Base-by-base conservation (phyloP, 208 protist species). In the Vickermania spadyakhi region DNA sequence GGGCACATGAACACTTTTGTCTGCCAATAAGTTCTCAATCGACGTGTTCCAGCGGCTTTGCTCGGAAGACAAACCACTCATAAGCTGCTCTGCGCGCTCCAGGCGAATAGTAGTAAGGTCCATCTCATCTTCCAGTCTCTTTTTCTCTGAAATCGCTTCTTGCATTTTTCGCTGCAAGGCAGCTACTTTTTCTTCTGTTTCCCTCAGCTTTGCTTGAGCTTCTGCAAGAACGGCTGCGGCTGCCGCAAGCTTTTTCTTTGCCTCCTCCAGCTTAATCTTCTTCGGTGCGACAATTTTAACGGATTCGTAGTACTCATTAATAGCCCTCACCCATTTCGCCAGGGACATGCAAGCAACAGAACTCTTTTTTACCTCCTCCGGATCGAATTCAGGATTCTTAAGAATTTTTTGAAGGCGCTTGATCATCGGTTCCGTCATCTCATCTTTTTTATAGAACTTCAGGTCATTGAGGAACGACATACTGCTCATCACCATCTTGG, bases 261-360 rank as follows among this genome's bases (percentile, higher is more conserved):
- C 93, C 72, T 88, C 78, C 14, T 77, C 81, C 28, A 96, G 74
- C 1, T 77, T 63, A 51, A 77, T 66, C 30, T 83, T 72, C 77
- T 96, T 94, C 21, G 93, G 91, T 2, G 69, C 80, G n/a, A 97
- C 84, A 0, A 94, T 82, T 66, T 95, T 94, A 29, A 89, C 79
- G 21, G 98, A 92, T 45, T 95, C 80, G 65, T 93, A 87, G 77
- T 98, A 99, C 61, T 88, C 92, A 69, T 97, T 88, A 62, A 97
- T 97, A 23, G 96, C 96, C 25, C 87, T 61, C 50, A 93, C 89
- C 97, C 97, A 99, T 81, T 94, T 83, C 42, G 94, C 93, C 2
- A 99, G 82, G 7, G 91, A 96, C 58, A 85, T 91, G 63, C 93
- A 96, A 28, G 97, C 97, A 67, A 84, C 86, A 29, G 96, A 98